Percentiles rank a stretch among this genome's conserved stretches.
Evolutionary conservation across 2,329 filamentous ascomycete genomes (phyloP).

Genomic region (Claviceps cyperi): DNA sequence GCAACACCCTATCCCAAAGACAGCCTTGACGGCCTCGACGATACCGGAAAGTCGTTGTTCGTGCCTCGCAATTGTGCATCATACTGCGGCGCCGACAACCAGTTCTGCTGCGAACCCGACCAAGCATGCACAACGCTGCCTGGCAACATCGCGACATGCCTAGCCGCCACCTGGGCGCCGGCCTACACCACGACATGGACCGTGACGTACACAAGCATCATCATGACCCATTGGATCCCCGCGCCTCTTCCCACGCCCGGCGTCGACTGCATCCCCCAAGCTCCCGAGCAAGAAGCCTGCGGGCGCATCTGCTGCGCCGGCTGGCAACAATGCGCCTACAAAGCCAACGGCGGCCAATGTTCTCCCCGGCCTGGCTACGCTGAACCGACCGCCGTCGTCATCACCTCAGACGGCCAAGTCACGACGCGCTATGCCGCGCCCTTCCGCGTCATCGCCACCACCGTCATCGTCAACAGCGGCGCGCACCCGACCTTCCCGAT

Average conservation of each 20-base stretch:
- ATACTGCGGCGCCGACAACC: constrained; percentile 39
- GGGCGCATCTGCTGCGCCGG: constrained; percentile 56
- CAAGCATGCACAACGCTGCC: constrained; percentile 36
- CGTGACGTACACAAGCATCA: constrained; percentile 45
- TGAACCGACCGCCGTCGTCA: constrained; percentile 25
- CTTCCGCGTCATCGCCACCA: constrained; percentile 39
- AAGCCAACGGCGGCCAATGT: constrained; percentile 35
- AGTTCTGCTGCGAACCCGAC: constrained; percentile 38
- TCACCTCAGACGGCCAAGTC: constrained; percentile 31
- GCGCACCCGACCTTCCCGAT: constrained; percentile 30
- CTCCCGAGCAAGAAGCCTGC: constrained; percentile 45
- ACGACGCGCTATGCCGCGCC: constrained; percentile 40
- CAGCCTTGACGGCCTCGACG: constrained; percentile 32
- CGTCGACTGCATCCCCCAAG: constrained; percentile 34
- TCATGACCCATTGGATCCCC: constrained; percentile 33
- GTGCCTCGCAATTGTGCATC: constrained; percentile 32
- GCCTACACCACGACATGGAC: constrained; percentile 46
- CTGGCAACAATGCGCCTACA: constrained; percentile 50
- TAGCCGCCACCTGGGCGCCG: constrained; percentile 17
- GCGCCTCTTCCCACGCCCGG: constrained; percentile 29
- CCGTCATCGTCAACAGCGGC: constrained; percentile 38
- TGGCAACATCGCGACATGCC: constrained; percentile 35
- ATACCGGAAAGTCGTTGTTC: constrained; percentile 18
- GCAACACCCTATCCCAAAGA: constrained; percentile 36
- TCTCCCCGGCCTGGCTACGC: constrained; percentile 34